Evolutionary conservation across 1,284 basidiomycete species (phyloP).

Genomic region (Cutaneotrichosporon sp.): DNA sequence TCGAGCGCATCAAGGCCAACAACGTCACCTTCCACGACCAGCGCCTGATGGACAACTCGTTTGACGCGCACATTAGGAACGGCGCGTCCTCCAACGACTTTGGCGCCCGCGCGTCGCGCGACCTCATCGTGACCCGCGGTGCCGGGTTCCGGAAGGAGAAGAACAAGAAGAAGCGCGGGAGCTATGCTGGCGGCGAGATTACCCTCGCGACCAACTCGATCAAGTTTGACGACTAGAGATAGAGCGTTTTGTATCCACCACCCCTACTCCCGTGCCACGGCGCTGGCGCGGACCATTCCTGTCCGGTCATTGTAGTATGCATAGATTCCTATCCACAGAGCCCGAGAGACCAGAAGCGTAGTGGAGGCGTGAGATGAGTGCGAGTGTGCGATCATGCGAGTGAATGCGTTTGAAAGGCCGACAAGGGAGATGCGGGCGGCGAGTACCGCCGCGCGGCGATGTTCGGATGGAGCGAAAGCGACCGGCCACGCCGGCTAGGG

Average conservation of each 20-base stretch:
- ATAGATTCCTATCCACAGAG: constrained; percentile 6
- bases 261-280: neutral
- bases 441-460: too few species aligned
- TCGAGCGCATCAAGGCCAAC: constrained; percentile 78
- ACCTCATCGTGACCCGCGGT: constrained; percentile 90
- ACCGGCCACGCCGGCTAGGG: too few species aligned
- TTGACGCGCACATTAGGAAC: constrained; percentile 69
- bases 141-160: constrained; percentile 97
- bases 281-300: neutral
- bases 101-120: constrained; percentile 78
- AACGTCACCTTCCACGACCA: constrained; percentile 62
- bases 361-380: neutral
- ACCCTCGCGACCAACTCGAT: constrained; percentile 83
- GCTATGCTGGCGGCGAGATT: constrained; percentile 87
- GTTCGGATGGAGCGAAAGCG: neutral
- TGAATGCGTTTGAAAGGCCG: neutral
- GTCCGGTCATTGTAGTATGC: constrained; percentile 6
- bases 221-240: constrained; percentile 64
- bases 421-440: too few species aligned
- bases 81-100: constrained; percentile 69
- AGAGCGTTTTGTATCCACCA: neutral
- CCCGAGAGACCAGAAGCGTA: neutral
- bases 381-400: neutral
- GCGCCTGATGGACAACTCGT: constrained; percentile 76
- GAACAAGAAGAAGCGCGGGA: constrained; percentile 98